Base-by-base conservation (phyloP, 495 filamentous ascomycete species). In the Daldinia loculata region DNA sequence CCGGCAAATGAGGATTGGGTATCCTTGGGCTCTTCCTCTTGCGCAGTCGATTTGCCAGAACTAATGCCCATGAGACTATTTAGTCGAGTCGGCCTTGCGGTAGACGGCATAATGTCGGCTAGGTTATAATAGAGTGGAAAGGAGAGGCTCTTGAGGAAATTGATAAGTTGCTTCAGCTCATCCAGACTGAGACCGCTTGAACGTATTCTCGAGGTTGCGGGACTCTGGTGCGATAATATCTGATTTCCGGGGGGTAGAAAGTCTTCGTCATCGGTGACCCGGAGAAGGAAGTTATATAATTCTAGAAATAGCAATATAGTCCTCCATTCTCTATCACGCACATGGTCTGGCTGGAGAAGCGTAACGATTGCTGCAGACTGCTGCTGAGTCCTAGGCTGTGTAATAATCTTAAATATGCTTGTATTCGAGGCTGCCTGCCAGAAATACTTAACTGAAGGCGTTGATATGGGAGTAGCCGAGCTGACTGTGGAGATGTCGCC, bases 231-330 rank as follows among this genome's bases (percentile, higher is more conserved):
- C 7, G 66, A 79, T 75, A 39, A 62, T 61, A 72, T 76, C 76
- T 53, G 82, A 69, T 1, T 80, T 74, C 70, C 70, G 15, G 77
- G 76, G 6, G 59, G 69, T 48, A 93, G 85, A 72, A 93, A 93
- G 61, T 93, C 91, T 61, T 98, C 94, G 66, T 99, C 95, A 71
- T 98, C 96, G 80, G 92, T 97, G 52, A 97, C 86, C 71, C 94
- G 91, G 34, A 98, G 82, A 5, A 97, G 85, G 76, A 98, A 98
- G 12, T 90, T 92, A 78, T 97, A 99, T 11, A 98, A 86, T 72
- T 98, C 95, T 27, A 99, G 84, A 75, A 98, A 99, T 1, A 98
- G 84, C 0, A 98, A 84, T 36, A 97, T 88, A 2, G 95, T 89
- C 14, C 89, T 89, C 96, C 96, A 98, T 76, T 98, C 92, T 74